These are phyloP conservation scores for Monocercomonoides exilis DNA, from an alignment of 78 protist genomes.

Conservation along the genomic window DNA sequence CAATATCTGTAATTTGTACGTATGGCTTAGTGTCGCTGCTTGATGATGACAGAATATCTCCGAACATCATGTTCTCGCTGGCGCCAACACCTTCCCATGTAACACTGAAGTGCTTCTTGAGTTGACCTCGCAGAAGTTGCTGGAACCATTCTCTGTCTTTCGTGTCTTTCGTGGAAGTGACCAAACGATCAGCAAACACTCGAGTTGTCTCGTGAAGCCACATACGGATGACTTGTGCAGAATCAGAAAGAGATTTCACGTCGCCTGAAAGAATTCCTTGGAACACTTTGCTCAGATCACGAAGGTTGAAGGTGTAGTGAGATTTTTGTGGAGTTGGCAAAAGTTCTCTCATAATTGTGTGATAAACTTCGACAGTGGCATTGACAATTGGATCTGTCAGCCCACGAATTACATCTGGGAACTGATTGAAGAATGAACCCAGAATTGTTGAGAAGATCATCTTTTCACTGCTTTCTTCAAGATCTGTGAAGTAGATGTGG, in stretches of 20 bases:
- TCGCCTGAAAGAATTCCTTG: slow-evolving; percentile 50
- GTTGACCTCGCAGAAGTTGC: background rate
- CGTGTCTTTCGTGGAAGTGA: slow-evolving; percentile 37
- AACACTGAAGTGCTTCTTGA: background rate
- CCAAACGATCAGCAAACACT: slow-evolving; percentile 77
- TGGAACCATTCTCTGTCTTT: slow-evolving; percentile 56
- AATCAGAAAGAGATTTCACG: background rate
- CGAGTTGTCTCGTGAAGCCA: slow-evolving; percentile 78
- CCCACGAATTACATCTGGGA: background rate
- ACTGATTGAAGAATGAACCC: background rate
- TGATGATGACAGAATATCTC: background rate
- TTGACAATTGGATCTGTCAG: slow-evolving; percentile 12
- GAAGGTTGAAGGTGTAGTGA: slow-evolving; percentile 88
- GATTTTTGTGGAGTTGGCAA: slow-evolving; percentile 76
- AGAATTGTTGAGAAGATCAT: slow-evolving; percentile 42
- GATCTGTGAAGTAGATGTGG: slow-evolving; percentile 55
- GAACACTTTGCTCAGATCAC: slow-evolving; percentile 72
- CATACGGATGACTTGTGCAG: slow-evolving; percentile 33
- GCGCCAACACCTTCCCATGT: background rate
- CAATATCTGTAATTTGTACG: slow-evolving; percentile 30
- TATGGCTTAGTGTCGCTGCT: slow-evolving; percentile 33
- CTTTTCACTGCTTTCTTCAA: slow-evolving; percentile 30
- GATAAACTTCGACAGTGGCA: slow-evolving; percentile 43
- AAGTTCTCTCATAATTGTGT: slow-evolving; percentile 13
- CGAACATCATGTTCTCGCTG: slow-evolving; percentile 2